phyloP scores from a whole-genome alignment of 2,329 filamentous ascomycete genomes.

The Colletotrichum tropicale region DNA sequence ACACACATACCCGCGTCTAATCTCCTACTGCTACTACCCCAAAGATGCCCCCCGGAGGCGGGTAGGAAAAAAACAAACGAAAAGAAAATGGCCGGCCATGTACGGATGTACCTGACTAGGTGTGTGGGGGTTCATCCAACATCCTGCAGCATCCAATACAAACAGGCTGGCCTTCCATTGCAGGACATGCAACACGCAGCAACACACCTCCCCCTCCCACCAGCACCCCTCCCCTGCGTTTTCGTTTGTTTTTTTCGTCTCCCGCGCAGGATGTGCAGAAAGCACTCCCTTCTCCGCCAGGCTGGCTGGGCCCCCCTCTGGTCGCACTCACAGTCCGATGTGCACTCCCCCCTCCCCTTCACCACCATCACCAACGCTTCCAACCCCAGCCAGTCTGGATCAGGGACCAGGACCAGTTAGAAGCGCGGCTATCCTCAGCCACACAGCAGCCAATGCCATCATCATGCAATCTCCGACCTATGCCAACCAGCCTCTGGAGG shows the following conservation, averaged over 20 bases:
- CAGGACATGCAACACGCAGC: background rate
- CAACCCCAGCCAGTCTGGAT: background rate
- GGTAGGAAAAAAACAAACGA: background rate
- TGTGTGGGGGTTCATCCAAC: background rate
- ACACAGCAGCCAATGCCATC: background rate
- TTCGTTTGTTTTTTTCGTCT: background rate
- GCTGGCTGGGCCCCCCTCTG: background rate
- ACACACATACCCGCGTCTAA: background rate
- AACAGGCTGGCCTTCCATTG: constrained; percentile 1
- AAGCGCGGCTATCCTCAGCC: background rate
- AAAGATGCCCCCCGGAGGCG: background rate
- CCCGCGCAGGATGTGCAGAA: background rate
- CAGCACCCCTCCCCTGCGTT: background rate
- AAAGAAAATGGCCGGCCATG: background rate
- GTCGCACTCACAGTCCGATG: background rate
- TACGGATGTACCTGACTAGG: background rate
- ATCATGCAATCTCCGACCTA: background rate
- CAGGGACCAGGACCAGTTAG: background rate
- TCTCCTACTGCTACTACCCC: background rate
- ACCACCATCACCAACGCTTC: background rate
- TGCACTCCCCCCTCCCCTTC: background rate
- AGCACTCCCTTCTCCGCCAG: background rate
- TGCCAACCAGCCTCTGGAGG: background rate
- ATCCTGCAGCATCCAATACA: background rate
- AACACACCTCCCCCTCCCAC: background rate